Evolutionary conservation across 1,284 basidiomycete genomes (phyloP).

Genomic region (Ceratobasidium sp.): DNA sequence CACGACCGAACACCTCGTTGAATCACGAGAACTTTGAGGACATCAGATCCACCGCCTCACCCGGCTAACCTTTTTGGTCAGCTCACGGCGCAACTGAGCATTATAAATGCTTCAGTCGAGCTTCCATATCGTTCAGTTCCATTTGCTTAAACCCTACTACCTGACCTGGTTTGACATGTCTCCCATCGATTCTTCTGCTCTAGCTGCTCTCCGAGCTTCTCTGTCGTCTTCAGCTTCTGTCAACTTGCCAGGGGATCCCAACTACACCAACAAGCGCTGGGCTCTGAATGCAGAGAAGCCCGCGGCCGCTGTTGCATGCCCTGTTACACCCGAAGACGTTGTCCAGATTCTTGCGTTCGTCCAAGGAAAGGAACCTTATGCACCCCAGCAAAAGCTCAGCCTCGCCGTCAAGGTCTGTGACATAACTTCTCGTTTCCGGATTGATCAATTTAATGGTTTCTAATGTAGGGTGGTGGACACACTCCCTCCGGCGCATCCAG

Average conservation of each 20-base stretch:
- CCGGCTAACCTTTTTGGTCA: too few species aligned
- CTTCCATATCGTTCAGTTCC: too few species aligned
- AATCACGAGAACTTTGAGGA: too few species aligned
- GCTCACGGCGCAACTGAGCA: too few species aligned
- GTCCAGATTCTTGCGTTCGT: constrained; percentile 4
- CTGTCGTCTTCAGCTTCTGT: not conserved
- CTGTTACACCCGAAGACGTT: constrained; percentile 25
- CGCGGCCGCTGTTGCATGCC: not conserved
- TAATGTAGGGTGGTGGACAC: constrained; percentile 44
- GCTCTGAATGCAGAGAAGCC: constrained; percentile 3
- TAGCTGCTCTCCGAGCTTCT: not conserved
- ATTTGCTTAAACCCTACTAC: too few species aligned
- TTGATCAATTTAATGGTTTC: not conserved
- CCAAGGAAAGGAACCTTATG: constrained; percentile 10
- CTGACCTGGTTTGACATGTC: too few species aligned
- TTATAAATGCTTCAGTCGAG: too few species aligned
- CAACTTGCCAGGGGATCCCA: constrained; percentile 11
- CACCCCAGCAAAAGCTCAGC: not conserved
- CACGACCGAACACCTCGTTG: too few species aligned
- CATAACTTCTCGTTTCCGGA: not conserved
- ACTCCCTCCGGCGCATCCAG: constrained; percentile 43
- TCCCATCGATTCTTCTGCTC: constrained; percentile 2
- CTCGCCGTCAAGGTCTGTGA: constrained; percentile 34
- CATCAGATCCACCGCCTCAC: too few species aligned
- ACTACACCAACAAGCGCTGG: constrained; percentile 42